A percentile compares a stretch with the other conserved stretches of the same genome.
These are phyloP conservation scores for Sinapis alba DNA, from an alignment of 441 rosid species.

Conservation along the genomic window DNA sequence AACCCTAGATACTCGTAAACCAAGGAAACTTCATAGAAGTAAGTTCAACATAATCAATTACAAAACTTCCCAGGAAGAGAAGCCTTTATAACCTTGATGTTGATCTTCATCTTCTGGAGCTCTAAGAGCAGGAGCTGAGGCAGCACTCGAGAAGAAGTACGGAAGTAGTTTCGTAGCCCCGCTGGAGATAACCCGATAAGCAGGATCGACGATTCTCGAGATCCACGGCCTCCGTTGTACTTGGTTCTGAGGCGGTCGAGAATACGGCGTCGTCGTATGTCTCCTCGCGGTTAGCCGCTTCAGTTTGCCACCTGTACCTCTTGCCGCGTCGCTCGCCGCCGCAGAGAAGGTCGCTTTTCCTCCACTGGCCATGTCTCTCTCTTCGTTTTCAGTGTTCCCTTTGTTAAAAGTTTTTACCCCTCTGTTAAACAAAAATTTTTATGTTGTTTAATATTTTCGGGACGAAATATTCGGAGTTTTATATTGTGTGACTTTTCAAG, in stretches of 20 bases:
- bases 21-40: background rate
- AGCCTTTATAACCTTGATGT: slow-evolving; percentile 45
- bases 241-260: slow-evolving; percentile 60
- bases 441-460: background rate
- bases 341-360: slow-evolving; percentile 44
- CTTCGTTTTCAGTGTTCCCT: background rate
- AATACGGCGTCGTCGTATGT: slow-evolving; percentile 60
- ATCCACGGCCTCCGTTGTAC: slow-evolving; percentile 56
- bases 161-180: slow-evolving; percentile 69
- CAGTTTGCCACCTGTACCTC: slow-evolving; percentile 75
- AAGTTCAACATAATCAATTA: background rate
- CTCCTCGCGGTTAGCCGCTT: slow-evolving; percentile 52
- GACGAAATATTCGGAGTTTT: background rate
- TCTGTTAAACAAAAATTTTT: background rate
- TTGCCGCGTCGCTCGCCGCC: slow-evolving; percentile 13
- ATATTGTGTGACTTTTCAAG: background rate
- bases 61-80: background rate
- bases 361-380: slow-evolving; percentile 40
- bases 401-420: background rate
- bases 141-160: slow-evolving; percentile 56
- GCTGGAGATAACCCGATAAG: slow-evolving; percentile 57
- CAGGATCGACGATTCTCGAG: slow-evolving; percentile 82
- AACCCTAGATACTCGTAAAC: slow-evolving; percentile 32
- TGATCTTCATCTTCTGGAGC: slow-evolving; percentile 36
- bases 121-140: slow-evolving; percentile 43